Evolutionary conservation across 805 yeast genomes (phyloP), one percentile per base, ranked within the genome.

Genomic region (Metschnikowia kofuensis): DNA sequence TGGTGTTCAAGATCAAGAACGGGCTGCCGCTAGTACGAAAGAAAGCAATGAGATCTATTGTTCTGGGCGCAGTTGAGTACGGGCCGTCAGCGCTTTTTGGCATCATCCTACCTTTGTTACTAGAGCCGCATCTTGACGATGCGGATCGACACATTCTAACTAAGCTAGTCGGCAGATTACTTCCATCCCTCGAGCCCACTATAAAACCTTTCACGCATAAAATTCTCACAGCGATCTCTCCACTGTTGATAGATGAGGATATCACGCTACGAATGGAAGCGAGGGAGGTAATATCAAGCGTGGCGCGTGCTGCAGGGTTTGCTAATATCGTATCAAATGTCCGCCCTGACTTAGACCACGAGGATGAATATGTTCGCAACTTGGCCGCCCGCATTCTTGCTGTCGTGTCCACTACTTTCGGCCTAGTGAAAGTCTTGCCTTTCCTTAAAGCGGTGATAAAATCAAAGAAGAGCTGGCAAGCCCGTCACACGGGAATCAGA

Each of bases 101-200:
- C 48, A 83, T 81, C 51, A 74, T 89, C n/a, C 69, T 91, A 13
- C 96, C 97, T 0, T 66, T 92, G 27, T 67, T 91, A 38, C 69
- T 85, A 61, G 96, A 89, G 52, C 82, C 82, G 36, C 65, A 79
- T 4, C 66, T 90, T 28, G 92, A 84, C 54, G 94, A 87, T 41
- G 87, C 83, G 54, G 97, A 92, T 64, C 76, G 96, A 14, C 95
- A 89, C 68, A 64, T 89, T 11, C 70, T 92, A 48, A 86, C 89
- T 12, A 91, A 90, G 63, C 79, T 88, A 8, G 68, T 87, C 12
- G 89, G 84, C 35, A 70, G 96, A 34, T 72, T 89, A 0, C 64
- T 91, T 7, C 81, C 79, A 61, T 83, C 77, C 54, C 68, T 91
- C 13, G 89, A 83, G 35, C 85, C 78, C 40, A 61, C 74, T 44